A percentile compares a stretch with the other conserved stretches of the same genome.
Conservation (phyloP, 805 yeast species). For the Ogataea minuta region DNA sequence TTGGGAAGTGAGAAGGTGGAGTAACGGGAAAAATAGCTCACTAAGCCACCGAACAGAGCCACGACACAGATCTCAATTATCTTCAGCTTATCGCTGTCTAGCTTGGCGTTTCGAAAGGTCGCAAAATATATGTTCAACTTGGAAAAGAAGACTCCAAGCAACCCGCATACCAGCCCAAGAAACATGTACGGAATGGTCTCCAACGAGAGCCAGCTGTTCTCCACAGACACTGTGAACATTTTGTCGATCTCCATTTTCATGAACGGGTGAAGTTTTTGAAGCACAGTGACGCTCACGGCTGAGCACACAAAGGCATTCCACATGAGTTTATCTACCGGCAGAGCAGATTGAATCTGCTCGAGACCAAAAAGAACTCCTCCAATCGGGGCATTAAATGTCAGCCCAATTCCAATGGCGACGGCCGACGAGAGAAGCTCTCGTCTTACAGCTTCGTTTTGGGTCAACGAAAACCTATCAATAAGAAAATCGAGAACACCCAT, state of each 20-base stretch:
- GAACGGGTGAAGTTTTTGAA: constrained; percentile 52
- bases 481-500: constrained; percentile 52
- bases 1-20: constrained; percentile 55
- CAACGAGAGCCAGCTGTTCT: constrained; percentile 67
- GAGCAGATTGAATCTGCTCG: constrained; percentile 64
- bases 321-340: constrained; percentile 61
- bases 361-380: constrained; percentile 82
- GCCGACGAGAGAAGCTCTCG: constrained; percentile 74
- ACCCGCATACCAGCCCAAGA: constrained; percentile 69
- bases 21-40: constrained; percentile 51
- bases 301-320: constrained; percentile 86
- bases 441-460: constrained; percentile 53
- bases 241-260: constrained; percentile 38
- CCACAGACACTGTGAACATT: constrained; percentile 64
- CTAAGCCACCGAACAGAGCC: constrained; percentile 48
- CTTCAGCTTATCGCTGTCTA: constrained; percentile 32
- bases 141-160: constrained; percentile 56
- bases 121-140: constrained; percentile 47
- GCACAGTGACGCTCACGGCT: constrained; percentile 63
- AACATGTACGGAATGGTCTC: constrained; percentile 73
- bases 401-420: constrained; percentile 79
- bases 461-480: constrained; percentile 26
- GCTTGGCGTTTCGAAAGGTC: constrained; percentile 25
- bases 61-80: constrained; percentile 48
- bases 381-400: constrained; percentile 83